phyloP scores from a whole-genome alignment of 805 yeast species.

The Metschnikowia baotianmanensis region DNA sequence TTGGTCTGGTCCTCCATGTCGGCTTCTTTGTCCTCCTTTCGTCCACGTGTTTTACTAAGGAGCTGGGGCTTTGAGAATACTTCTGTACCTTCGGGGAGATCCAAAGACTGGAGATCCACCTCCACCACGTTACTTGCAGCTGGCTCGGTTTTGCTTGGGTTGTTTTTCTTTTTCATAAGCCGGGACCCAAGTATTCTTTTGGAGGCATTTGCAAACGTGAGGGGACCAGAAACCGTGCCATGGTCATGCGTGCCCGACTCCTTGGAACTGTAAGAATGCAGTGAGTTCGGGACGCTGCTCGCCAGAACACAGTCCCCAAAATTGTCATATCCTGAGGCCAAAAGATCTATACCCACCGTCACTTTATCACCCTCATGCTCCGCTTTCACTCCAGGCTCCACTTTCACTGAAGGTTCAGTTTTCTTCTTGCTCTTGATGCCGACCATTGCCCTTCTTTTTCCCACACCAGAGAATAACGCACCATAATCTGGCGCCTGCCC shows the following conservation, averaged over 20 bases:
- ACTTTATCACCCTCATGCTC: constrained; percentile 13
- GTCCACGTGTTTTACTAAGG: constrained; percentile 50
- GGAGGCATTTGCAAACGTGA: constrained; percentile 33
- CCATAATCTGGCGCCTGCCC: constrained; percentile 39
- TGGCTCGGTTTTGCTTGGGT: constrained; percentile 1
- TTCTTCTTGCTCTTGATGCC: constrained; percentile 23
- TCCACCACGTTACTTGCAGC: constrained; percentile 30
- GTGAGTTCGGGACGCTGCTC: constrained; percentile 10
- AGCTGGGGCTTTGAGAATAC: constrained; percentile 35
- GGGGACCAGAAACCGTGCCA: constrained; percentile 5
- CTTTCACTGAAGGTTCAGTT: constrained; percentile 23
- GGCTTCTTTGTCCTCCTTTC: constrained; percentile 60
- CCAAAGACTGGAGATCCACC: constrained; percentile 38
- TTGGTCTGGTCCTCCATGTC: constrained; percentile 50
- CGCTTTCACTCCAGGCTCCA: constrained; percentile 22
- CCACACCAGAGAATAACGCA: constrained; percentile 43
- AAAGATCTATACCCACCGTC: constrained; percentile 6
- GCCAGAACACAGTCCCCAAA: constrained; percentile 11
- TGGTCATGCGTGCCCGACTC: constrained; percentile 6
- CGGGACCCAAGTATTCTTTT: constrained; percentile 41
- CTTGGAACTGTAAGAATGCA: constrained; percentile 7
- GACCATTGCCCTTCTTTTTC: constrained; percentile 36
- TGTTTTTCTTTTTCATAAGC: constrained; percentile 31
- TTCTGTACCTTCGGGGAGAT: constrained; percentile 40
- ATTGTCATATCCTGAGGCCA: constrained; percentile 18